Evolutionary conservation across 2,329 filamentous ascomycete genomes (phyloP).

Genomic region (Paecilomyces variotii): DNA sequence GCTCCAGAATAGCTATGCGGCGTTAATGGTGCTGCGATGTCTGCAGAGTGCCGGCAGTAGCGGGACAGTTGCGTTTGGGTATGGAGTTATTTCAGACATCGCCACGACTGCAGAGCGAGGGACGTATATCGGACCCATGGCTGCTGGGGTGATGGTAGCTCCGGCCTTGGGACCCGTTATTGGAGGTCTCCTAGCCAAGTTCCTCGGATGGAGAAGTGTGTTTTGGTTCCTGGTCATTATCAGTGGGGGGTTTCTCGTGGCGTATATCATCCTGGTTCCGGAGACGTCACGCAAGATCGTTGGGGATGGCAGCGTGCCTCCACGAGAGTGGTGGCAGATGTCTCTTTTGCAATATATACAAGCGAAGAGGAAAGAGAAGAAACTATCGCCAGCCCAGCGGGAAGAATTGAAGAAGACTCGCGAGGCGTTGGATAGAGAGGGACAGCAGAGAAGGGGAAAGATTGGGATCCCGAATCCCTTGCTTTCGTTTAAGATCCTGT

Average conservation of each 20-base stretch:
- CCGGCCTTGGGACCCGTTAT: slow-evolving; percentile 51
- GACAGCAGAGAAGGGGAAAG: slow-evolving; percentile 1
- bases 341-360: slow-evolving; percentile 16
- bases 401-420: slow-evolving; percentile 1
- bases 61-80: slow-evolving; percentile 62
- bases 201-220: slow-evolving; percentile 58
- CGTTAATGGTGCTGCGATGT: slow-evolving; percentile 54
- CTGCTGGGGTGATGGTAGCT: slow-evolving; percentile 46
- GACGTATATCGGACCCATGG: slow-evolving; percentile 62
- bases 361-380: neutral
- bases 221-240: slow-evolving; percentile 62
- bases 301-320: slow-evolving; percentile 22
- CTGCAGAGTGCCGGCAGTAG: slow-evolving; percentile 58
- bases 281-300: slow-evolving; percentile 37
- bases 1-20: slow-evolving; percentile 49
- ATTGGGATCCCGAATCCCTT: slow-evolving; percentile 26
- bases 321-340: slow-evolving; percentile 11
- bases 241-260: slow-evolving; percentile 41
- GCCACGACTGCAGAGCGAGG: slow-evolving; percentile 62
- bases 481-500: slow-evolving; percentile 21
- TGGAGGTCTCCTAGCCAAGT: slow-evolving; percentile 56
- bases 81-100: slow-evolving; percentile 65
- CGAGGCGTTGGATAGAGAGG: neutral
- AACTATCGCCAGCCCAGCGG: neutral
- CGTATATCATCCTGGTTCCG: slow-evolving; percentile 50